Base-by-base conservation (phyloP, 306 rosid species). In the Bauhinia variegata region DNA sequence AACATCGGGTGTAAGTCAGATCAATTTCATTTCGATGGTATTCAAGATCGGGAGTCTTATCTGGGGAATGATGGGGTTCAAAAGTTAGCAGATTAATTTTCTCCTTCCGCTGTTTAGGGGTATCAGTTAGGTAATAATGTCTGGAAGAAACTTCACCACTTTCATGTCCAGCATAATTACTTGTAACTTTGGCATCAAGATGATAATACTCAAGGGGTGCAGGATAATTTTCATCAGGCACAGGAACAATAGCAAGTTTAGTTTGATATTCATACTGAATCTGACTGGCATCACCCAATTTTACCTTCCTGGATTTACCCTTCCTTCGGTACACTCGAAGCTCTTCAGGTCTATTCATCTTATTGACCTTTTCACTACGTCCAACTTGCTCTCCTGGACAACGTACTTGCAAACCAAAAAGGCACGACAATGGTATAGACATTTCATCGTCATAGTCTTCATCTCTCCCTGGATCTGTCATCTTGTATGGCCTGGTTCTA, bases 211-310 rank as follows among this genome's bases (percentile, higher is more conserved):
- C 85, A 69, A 77, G 23, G 18, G 77, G 62, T 43, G 77, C n/a
- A 3, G 80, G 83, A 34, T 76, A 75, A 23, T 15, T 79, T 56
- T 72, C 71, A 60, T 71, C 82, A 9, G 80, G 61, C 13, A 67
- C 17, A 68, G 96, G 87, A 72, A 84, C 73, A 55, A 80, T 84
- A 55, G 87, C 84, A 75, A 82, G 92, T 57, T 70, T 61, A 71
- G 36, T 47, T 58, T 50, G 67, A 79, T 51, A 66, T 49, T 73
- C 74, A 28, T 62, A 65, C 49, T 73, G 72, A 32, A 62, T 72
- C 37, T 50, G 50, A 44, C 67, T 52, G 50, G 59, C 71, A 37
- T 13, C 77, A 34, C 70, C 44, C 59, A 77, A 52, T 71, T 84
- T 82, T 56, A 32, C 37, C 43, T 67, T 47, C 76, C 14, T 31